These are phyloP conservation scores for Mycena venus DNA, from an alignment of 768 basidiomycete genomes.

Conservation along the genomic window DNA sequence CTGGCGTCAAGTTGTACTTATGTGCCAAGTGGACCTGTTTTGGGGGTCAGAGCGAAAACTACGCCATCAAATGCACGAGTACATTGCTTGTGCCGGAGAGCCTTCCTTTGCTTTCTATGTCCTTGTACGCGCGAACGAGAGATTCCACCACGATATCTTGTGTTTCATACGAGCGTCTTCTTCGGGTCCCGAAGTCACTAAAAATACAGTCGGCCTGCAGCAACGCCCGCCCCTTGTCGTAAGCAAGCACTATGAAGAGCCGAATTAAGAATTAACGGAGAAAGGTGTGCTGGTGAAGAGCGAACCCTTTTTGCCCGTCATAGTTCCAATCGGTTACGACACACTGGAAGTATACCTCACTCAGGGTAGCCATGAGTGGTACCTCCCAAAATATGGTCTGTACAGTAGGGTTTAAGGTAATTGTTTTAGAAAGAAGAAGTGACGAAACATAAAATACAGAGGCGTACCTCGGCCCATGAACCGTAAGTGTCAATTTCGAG, in stretches of 20 bases:
- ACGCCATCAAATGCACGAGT: slow-evolving; percentile 27
- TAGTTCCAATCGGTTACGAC: slow-evolving; percentile 88
- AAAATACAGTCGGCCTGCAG: slow-evolving; percentile 76
- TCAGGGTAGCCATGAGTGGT: slow-evolving; percentile 92
- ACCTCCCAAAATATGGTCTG: slow-evolving; percentile 96
- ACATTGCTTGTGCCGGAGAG: slow-evolving; percentile 95
- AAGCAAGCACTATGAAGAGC: slow-evolving; percentile 59
- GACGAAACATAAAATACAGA: too few relatives aligned
- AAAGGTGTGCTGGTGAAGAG: background rate
- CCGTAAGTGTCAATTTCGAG: slow-evolving; percentile 83
- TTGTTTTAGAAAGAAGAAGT: too few relatives aligned
- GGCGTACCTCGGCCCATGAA: slow-evolving; percentile 85
- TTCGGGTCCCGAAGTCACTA: slow-evolving; percentile 90
- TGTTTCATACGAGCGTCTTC: slow-evolving; percentile 77
- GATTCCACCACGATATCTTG: slow-evolving; percentile 85
- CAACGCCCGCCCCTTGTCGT: slow-evolving; percentile 75
- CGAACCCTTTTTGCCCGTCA: slow-evolving; percentile 81
- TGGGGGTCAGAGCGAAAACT: background rate
- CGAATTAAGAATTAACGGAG: background rate
- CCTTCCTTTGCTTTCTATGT: slow-evolving; percentile 62
- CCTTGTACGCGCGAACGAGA: slow-evolving; percentile 74
- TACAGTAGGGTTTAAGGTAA: too few relatives aligned
- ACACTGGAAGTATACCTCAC: slow-evolving; percentile 87
- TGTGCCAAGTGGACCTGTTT: slow-evolving; percentile 88
- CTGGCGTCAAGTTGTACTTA: slow-evolving; percentile 72